Percentiles rank a stretch among this genome's conserved stretches.
Evolutionary conservation across 1,284 basidiomycete species (phyloP).

Genomic region (Porodaedalea pini): DNA sequence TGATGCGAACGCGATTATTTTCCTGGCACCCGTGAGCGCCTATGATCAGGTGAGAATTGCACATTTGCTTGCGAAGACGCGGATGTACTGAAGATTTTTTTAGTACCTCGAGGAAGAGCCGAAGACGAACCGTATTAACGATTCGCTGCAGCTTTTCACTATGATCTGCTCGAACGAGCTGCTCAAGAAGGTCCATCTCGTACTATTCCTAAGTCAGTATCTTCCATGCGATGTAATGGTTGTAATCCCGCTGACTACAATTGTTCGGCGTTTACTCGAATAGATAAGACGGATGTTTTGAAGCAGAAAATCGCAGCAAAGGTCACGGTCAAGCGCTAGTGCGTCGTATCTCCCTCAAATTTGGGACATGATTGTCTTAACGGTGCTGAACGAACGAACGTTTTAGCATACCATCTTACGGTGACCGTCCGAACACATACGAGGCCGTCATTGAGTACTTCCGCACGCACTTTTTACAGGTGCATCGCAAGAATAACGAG

Average conservation of each 20-base stretch:
- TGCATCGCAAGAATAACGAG: constrained; percentile 74
- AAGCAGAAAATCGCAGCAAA: constrained; percentile 63
- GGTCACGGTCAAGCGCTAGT: constrained; percentile 75
- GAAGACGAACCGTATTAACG: constrained; percentile 76
- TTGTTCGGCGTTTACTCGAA: constrained; percentile 12
- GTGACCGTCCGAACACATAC: constrained; percentile 73
- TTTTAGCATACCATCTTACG: constrained; percentile 74
- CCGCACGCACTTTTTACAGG: constrained; percentile 78
- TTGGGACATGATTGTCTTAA: too few relatives aligned
- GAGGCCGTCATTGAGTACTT: constrained; percentile 78
- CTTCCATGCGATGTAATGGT: constrained; percentile 6
- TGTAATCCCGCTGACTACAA: not conserved
- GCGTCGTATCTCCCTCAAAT: constrained; percentile 34
- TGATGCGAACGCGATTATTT: constrained; percentile 82
- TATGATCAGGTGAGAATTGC: constrained; percentile 67
- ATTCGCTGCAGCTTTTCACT: constrained; percentile 79
- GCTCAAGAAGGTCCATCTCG: constrained; percentile 73
- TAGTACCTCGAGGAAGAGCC: constrained; percentile 83
- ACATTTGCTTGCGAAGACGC: not conserved
- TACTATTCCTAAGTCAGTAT: constrained; percentile 70
- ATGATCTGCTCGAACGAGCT: constrained; percentile 78
- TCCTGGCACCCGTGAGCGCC: constrained; percentile 81
- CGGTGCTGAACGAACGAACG: not conserved
- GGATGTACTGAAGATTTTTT: not conserved
- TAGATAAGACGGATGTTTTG: constrained; percentile 77